A percentile compares a stretch with the other conserved stretches of the same genome.
Evolutionary conservation across 805 yeast species (phyloP).

Genomic region (Yamadazyma akitaensis): DNA sequence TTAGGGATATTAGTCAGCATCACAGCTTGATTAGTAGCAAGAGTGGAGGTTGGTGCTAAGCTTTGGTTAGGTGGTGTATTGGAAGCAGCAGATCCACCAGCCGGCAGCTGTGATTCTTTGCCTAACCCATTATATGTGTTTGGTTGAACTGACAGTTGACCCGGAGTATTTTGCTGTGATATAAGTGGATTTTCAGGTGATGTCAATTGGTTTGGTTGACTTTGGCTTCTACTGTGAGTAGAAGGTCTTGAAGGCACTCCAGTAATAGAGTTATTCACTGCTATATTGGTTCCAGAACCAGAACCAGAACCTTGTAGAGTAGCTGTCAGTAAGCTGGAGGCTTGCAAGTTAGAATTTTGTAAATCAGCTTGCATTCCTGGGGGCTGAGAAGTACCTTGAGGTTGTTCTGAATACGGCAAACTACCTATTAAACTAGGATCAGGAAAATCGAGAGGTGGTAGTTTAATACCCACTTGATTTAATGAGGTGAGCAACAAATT

Average conservation of each 20-base stretch:
- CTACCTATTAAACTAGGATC: slow-evolving; percentile 20
- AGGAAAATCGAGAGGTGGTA: slow-evolving; percentile 65
- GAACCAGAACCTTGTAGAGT: neutral
- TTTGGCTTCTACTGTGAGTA: slow-evolving; percentile 3
- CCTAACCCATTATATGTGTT: neutral
- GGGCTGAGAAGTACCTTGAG: neutral
- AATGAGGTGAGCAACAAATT: slow-evolving; percentile 48
- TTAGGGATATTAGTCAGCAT: slow-evolving; percentile 26
- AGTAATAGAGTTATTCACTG: neutral
- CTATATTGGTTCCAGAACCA: neutral
- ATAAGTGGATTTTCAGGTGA: neutral
- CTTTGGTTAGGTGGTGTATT: slow-evolving; percentile 7
- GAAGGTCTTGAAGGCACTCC: neutral
- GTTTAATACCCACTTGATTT: slow-evolving; percentile 56
- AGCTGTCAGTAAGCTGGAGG: neutral
- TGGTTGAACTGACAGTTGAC: neutral
- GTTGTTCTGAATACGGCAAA: neutral
- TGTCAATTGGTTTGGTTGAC: neutral
- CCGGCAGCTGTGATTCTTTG: slow-evolving; percentile 2
- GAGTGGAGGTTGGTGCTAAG: neutral
- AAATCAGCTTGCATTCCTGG: neutral
- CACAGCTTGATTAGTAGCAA: slow-evolving; percentile 1
- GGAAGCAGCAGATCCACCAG: slow-evolving; percentile 5
- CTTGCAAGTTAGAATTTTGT: neutral
- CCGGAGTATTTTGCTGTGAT: neutral